phyloP scores from a whole-genome alignment of 768 basidiomycete genomes.

The Amanita rimosa region DNA sequence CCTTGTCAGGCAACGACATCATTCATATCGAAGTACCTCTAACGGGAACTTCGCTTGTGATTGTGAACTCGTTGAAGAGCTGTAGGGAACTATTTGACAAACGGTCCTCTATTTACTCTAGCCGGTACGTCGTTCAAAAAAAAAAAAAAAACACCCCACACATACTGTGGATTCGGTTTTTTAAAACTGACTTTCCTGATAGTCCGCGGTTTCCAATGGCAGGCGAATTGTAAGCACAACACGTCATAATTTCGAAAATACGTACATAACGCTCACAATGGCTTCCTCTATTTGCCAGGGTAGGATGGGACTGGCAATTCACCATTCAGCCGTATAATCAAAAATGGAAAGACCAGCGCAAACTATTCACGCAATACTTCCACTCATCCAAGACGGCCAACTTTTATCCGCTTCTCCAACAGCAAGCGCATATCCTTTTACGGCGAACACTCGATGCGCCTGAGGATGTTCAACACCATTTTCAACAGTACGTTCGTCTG shows the following conservation, averaged over 20 bases:
- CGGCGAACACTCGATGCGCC: conserved; percentile 18
- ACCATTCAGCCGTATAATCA: conserved; percentile 28
- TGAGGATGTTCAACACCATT: not conserved
- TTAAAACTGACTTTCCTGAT: not conserved
- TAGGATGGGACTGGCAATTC: conserved; percentile 30
- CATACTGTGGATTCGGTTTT: not conserved
- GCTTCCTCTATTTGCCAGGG: conserved; percentile 13
- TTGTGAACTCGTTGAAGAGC: conserved; percentile 23
- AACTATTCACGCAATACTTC: conserved; percentile 30
- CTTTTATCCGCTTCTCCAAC: conserved; percentile 19
- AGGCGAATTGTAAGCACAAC: conserved; percentile 13
- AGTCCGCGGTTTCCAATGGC: conserved; percentile 20
- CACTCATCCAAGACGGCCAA: conserved; percentile 18
- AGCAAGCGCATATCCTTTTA: conserved; percentile 21
- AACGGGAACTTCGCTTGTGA: conserved; percentile 19
- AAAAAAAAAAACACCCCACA: too few relatives aligned
- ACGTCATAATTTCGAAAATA: not conserved
- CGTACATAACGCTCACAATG: not conserved
- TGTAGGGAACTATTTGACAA: conserved; percentile 30
- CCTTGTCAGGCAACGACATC: conserved; percentile 18
- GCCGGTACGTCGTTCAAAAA: conserved; percentile 16
- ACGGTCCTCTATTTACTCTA: conserved; percentile 29
- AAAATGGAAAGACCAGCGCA: conserved; percentile 28
- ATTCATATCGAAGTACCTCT: conserved; percentile 16
- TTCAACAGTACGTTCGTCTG: not conserved